A percentile compares a stretch with the other conserved stretches of the same genome.
Conservation (phyloP, 2,329 filamentous ascomycete genomes). For the Penicillium verrucosum region DNA sequence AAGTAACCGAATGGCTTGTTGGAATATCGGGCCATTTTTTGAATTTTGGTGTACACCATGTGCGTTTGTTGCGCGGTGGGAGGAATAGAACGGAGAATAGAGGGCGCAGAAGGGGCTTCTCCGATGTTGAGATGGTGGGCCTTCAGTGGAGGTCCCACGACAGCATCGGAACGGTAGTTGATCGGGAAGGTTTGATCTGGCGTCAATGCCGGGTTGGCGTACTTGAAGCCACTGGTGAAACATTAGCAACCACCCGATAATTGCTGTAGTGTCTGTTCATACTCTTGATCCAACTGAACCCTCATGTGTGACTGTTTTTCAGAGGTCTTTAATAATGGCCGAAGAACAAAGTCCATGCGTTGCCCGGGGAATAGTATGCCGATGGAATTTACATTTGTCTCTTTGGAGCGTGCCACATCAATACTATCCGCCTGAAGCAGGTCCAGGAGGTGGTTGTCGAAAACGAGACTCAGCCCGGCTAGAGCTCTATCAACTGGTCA, state of each 20-base stretch:
- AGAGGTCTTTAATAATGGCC: conserved; percentile 11
- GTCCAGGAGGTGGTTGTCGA: conserved; percentile 30
- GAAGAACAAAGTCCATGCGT: conserved; percentile 43
- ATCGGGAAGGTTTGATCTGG: conserved; percentile 39
- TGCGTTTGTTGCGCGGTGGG: conserved; percentile 39
- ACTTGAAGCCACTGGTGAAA: conserved; percentile 41
- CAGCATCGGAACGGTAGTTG: conserved; percentile 3
- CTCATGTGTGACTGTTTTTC: conserved; percentile 24
- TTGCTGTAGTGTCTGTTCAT: neutral
- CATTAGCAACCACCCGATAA: neutral
- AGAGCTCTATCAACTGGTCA: conserved; percentile 33
- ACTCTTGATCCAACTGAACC: conserved; percentile 40
- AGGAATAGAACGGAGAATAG: conserved; percentile 30
- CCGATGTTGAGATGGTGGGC: conserved; percentile 27
- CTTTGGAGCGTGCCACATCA: conserved; percentile 24
- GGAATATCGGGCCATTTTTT: conserved; percentile 43
- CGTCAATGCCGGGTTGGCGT: conserved; percentile 44
- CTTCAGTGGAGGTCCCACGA: neutral
- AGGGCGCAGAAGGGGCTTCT: conserved; percentile 22
- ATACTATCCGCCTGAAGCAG: conserved; percentile 45
- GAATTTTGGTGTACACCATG: conserved; percentile 47
- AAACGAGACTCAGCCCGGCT: conserved; percentile 38
- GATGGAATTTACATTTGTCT: conserved; percentile 28
- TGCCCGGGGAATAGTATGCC: conserved; percentile 47
- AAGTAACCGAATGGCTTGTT: conserved; percentile 49